Evolutionary conservation across 768 basidiomycete genomes (phyloP).

Genomic region (Baorangia bicolor): DNA sequence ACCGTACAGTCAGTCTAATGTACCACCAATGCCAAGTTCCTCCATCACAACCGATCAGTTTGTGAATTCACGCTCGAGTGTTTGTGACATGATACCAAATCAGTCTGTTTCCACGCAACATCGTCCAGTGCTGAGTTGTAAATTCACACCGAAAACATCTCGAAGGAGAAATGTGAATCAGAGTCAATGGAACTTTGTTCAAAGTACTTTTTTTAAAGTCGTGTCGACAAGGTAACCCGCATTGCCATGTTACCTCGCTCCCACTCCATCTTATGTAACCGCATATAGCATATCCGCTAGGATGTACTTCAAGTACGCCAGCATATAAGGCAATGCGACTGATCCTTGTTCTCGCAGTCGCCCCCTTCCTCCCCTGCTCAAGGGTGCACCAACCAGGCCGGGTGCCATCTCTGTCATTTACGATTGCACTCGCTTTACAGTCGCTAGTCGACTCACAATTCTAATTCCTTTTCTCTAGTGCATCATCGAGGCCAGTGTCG

Average conservation of each 20-base stretch:
- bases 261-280: conserved; percentile 16
- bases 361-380: neutral
- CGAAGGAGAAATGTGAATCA: neutral
- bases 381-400: conserved; percentile 10
- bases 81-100: neutral
- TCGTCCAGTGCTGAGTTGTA: neutral
- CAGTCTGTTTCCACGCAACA: conserved; percentile 18
- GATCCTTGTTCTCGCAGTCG: neutral
- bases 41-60: conserved; percentile 10
- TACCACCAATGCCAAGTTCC: neutral
- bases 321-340: conserved; percentile 9
- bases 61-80: conserved; percentile 1
- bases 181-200: conserved; percentile 6
- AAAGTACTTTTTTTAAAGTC: neutral
- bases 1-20: neutral
- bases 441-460: conserved; percentile 18
- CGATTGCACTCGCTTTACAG: conserved; percentile 2
- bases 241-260: conserved; percentile 2
- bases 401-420: conserved; percentile 20
- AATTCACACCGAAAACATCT: conserved; percentile 1
- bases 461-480: neutral
- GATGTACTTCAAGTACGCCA: neutral
- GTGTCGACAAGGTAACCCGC: conserved; percentile 24
- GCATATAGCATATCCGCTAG: neutral
- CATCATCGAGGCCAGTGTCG: neutral